Percentiles rank a stretch among this genome's conserved stretches.
phyloP scores from a whole-genome alignment of 75 land plant species.

The Chamaecyparis obtusa region DNA sequence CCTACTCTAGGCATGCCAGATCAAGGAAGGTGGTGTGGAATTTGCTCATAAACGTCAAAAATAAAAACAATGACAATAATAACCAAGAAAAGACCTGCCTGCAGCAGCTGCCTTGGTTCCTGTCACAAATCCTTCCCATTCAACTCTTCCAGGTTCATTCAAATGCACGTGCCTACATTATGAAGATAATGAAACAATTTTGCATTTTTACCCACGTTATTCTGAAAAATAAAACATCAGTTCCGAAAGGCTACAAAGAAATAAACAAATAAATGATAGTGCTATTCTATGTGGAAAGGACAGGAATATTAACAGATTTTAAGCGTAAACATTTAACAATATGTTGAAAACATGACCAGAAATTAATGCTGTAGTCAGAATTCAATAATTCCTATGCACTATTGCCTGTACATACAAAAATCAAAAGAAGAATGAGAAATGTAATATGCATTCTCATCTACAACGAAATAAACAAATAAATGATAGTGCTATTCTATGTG shows the following conservation, averaged over 20 bases:
- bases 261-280: neutral
- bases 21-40: neutral
- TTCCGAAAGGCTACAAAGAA: neutral
- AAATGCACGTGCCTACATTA: constrained; percentile 84
- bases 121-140: constrained; percentile 98
- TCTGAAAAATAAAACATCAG: neutral
- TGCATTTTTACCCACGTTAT: neutral
- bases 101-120: constrained; percentile 98
- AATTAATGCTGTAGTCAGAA: neutral
- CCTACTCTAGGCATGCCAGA: neutral
- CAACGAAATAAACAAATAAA: too few species aligned
- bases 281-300: neutral
- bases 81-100: constrained; percentile 33
- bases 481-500: neutral
- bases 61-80: neutral
- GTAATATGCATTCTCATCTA: neutral
- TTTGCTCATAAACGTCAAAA: neutral
- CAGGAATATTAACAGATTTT: neutral
- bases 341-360: neutral
- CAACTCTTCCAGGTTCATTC: constrained; percentile 92
- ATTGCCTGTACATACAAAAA: neutral
- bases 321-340: neutral
- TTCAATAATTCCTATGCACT: neutral
- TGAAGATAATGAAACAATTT: neutral
- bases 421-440: neutral